Evolutionary conservation across 345 rosid species (phyloP), one percentile per base, ranked within the genome.

Genomic region (Atalantia buxifolia): DNA sequence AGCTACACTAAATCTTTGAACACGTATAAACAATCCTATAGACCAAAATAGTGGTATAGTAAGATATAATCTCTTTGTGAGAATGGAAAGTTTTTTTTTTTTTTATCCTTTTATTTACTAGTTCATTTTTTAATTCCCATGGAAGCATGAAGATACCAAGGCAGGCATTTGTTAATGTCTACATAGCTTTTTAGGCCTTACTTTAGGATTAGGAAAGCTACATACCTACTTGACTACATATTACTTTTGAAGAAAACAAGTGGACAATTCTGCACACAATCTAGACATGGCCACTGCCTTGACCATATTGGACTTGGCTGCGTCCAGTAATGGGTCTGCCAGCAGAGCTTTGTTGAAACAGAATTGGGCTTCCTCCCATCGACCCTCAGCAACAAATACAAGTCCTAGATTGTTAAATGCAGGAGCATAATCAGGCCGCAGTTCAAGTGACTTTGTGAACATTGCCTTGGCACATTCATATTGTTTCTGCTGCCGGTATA

Each of bases 401-500:
- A 94, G 99, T 27, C 98, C 99, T 4, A 93, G 88, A 82, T 96
- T 96, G 90, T 92, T 96, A 79, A 88, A 93, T 50, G 99, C 98
- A 69, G 98, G 99, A 69, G 99, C 94, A 80, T 96, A 94, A 22
- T 97, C 97, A 1, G 97, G 98, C 70, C 80, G 88, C 69, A 96
- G 95, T 36, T 92, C 94, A 42, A 96, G 92, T 12, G 97, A 87
- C 85, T 92, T 94, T 0, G 97, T 74, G 72, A 94, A 87, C 99
- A 94, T 94, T 65, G 98, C 97, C 79, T 88, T 92, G 74, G 99
- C 97, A 42, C 90, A 88, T 62, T 94, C 95, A 1, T 89, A 96
- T 75, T 91, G 87, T 80, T 85, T 89, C 80, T 86, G 94, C 81
- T 87, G 95, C 68, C 98, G 82, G 36, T 92, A 96, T 40, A 96